Evolutionary conservation across 164 flowering plant genomes (phyloP).

Genomic region (Nelumbo lutea): DNA sequence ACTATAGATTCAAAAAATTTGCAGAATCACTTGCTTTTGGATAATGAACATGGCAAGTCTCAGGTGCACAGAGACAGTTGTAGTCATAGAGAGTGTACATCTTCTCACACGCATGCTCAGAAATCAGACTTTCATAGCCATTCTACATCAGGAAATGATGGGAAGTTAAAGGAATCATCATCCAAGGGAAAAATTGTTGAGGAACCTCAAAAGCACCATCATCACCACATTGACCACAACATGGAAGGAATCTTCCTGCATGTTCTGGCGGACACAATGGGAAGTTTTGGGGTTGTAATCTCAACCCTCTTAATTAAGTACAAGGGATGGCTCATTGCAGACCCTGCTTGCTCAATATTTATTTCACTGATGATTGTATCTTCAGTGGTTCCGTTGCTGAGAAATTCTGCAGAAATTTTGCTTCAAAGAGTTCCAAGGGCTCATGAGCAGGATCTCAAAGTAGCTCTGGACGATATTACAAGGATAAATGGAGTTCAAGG

Average conservation of each 20-base stretch:
- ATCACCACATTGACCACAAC: constrained; percentile 89
- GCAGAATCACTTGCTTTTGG: constrained; percentile 16
- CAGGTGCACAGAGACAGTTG: constrained; percentile 13
- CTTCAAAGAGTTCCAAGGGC: constrained; percentile 84
- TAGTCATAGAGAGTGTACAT: constrained; percentile 8
- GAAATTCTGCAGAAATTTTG: constrained; percentile 87
- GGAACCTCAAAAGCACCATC: constrained; percentile 44
- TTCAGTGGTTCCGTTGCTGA: constrained; percentile 79
- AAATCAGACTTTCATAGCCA: constrained; percentile 12
- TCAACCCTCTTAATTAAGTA: constrained; percentile 87
- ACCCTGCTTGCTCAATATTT: constrained; percentile 94
- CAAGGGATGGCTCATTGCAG: constrained; percentile 91
- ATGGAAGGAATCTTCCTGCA: constrained; percentile 99
- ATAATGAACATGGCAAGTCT: constrained; percentile 11
- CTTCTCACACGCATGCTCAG: constrained; percentile 7
- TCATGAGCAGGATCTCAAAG: constrained; percentile 57
- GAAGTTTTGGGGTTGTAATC: constrained; percentile 96
- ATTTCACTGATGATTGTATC: constrained; percentile 76
- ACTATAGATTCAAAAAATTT: constrained; percentile 11
- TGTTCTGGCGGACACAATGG: constrained; percentile 93
- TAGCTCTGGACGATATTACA: constrained; percentile 46
- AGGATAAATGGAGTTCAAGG: constrained; percentile 56
- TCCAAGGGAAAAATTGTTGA: constrained; percentile 15
- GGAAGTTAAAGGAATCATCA: constrained; percentile 9
- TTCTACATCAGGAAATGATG: constrained; percentile 3